Percentiles rank a stretch among this genome's conserved stretches.
phyloP scores from a whole-genome alignment of 768 basidiomycete species.

The Phanerochaete carnosa region DNA sequence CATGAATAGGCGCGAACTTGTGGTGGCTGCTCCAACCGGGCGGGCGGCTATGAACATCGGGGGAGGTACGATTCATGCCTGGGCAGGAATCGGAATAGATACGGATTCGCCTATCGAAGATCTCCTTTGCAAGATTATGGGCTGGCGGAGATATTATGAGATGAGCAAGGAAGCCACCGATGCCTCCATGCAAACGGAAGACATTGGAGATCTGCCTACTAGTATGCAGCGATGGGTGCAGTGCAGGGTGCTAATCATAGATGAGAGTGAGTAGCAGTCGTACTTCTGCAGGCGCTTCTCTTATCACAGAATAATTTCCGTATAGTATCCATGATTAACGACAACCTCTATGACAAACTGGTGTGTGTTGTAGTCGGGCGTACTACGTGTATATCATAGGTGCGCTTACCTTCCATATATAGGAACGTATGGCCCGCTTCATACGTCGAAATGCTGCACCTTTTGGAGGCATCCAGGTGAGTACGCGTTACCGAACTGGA shows the following conservation, averaged over 20 bases:
- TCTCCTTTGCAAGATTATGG: too few relatives aligned
- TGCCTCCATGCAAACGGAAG: too few relatives aligned
- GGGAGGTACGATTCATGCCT: background rate
- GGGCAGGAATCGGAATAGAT: slow-evolving; percentile 37
- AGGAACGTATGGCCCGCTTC: background rate
- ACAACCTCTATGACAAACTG: slow-evolving; percentile 73
- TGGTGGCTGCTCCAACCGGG: too few relatives aligned
- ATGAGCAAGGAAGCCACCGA: too few relatives aligned
- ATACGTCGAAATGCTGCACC: slow-evolving; percentile 38
- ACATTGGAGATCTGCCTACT: too few relatives aligned
- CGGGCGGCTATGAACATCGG: background rate
- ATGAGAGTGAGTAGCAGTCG: slow-evolving; percentile 58
- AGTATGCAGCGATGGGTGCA: too few relatives aligned
- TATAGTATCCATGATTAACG: slow-evolving; percentile 87
- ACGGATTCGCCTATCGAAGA: too few relatives aligned
- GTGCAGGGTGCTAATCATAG: slow-evolving; percentile 68
- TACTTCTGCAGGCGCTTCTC: background rate
- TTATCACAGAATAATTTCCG: background rate
- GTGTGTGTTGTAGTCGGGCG: too few relatives aligned
- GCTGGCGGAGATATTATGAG: too few relatives aligned
- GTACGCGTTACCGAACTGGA: slow-evolving; percentile 36
- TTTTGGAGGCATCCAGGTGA: slow-evolving; percentile 50
- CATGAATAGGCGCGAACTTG: too few relatives aligned
- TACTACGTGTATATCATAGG: too few relatives aligned
- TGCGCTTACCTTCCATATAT: slow-evolving; percentile 34